Percentiles rank a stretch among this genome's conserved stretches.
Evolutionary conservation across 768 basidiomycete genomes (phyloP).

Genomic region (Boletus subparvulus): DNA sequence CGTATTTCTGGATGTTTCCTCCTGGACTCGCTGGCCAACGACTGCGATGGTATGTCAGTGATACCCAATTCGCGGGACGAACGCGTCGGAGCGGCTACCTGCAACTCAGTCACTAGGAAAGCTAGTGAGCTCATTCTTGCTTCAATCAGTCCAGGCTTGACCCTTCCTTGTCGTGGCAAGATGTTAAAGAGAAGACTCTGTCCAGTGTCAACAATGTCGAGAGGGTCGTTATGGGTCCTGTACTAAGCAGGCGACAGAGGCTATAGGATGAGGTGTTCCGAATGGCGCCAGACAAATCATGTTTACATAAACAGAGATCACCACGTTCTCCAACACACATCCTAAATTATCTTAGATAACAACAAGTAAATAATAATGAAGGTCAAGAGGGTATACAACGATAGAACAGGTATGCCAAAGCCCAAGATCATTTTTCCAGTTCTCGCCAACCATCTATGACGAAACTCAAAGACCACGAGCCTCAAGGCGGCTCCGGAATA

Average conservation of each 20-base stretch:
- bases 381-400: background rate
- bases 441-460: too few species aligned
- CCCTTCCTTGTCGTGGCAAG: background rate
- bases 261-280: background rate
- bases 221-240: background rate
- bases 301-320: slow-evolving; percentile 8
- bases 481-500: slow-evolving; percentile 23
- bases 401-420: background rate
- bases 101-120: slow-evolving; percentile 72
- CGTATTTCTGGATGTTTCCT: slow-evolving; percentile 91
- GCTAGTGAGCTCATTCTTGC: slow-evolving; percentile 61
- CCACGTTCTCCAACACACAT: background rate
- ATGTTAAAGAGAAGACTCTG: background rate
- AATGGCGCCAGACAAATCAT: background rate
- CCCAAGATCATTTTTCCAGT: background rate
- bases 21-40: slow-evolving; percentile 84
- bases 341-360: background rate
- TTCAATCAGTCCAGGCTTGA: background rate
- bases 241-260: background rate
- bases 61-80: background rate
- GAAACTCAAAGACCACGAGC: slow-evolving; percentile 20
- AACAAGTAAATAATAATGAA: background rate
- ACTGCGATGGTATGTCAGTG: slow-evolving; percentile 41
- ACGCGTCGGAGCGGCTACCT: slow-evolving; percentile 39
- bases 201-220: background rate